phyloP scores from a whole-genome alignment of 192 early-diverging fungal species.

The Mortierella antarctica region DNA sequence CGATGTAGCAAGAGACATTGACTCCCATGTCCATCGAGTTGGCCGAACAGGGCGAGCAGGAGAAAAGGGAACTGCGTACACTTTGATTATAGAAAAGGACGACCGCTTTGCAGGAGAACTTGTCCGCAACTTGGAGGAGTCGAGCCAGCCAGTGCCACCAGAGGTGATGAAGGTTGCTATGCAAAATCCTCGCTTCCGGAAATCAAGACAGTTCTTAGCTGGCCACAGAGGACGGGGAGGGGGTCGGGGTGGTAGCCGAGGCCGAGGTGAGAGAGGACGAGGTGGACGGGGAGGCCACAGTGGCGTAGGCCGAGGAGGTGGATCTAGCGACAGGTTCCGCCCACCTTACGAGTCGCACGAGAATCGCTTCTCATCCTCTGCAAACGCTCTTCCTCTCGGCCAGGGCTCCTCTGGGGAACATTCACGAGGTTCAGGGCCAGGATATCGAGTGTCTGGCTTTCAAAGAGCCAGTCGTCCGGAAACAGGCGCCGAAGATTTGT shows the following conservation, averaged over 20 bases:
- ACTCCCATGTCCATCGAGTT: constrained; percentile 84
- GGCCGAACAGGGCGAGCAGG: constrained; percentile 80
- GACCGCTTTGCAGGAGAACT: constrained; percentile 73
- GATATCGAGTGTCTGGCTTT: constrained; percentile 43
- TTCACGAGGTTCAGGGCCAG: constrained; percentile 2
- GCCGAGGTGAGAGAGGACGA: constrained; percentile 53
- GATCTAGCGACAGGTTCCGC: constrained; percentile 43
- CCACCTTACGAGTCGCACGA: constrained; percentile 9
- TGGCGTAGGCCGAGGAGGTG: constrained; percentile 38
- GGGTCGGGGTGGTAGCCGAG: constrained; percentile 60
- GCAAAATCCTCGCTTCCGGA: constrained; percentile 74
- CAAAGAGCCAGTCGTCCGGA: constrained; percentile 45
- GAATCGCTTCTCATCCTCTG: constrained; percentile 12
- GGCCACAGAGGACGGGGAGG: constrained; percentile 46
- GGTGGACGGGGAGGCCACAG: constrained; percentile 59
- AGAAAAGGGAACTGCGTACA: constrained; percentile 74
- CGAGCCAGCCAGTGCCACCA: constrained; percentile 60
- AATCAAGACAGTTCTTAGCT: constrained; percentile 52
- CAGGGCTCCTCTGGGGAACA: constrained; percentile 15
- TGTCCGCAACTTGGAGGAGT: constrained; percentile 69
- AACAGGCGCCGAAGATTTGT: constrained; percentile 17
- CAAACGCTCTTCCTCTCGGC: constrained; percentile 31
- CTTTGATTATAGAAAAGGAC: constrained; percentile 70
- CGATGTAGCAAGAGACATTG: constrained; percentile 84
- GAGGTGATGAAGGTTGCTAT: constrained; percentile 57